Percentiles rank a stretch among this genome's conserved stretches.
These are phyloP conservation scores for Suillus placidus DNA, from an alignment of 768 basidiomycete species.

Conservation along the genomic window DNA sequence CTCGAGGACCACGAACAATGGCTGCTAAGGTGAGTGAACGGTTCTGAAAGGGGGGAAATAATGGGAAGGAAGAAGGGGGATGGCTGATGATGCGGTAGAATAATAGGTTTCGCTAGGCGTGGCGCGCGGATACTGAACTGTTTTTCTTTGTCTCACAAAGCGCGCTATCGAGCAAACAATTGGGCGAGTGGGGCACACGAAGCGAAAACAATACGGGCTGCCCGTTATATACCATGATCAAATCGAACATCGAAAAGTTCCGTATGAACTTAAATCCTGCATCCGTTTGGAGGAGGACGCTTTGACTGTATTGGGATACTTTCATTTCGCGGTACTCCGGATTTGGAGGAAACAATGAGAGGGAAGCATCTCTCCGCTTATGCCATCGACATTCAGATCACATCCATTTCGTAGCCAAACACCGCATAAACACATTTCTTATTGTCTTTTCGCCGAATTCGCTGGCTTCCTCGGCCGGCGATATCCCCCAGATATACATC, in stretches of 20 bases:
- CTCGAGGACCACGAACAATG: constrained; percentile 33
- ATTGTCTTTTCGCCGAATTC: constrained; percentile 47
- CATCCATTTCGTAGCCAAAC: constrained; percentile 45
- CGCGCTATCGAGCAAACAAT: constrained; percentile 57
- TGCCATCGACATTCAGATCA: constrained; percentile 34
- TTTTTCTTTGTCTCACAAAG: constrained; percentile 52
- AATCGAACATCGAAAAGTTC: constrained; percentile 37
- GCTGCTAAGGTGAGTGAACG: constrained; percentile 36
- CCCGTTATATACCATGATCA: constrained; percentile 53
- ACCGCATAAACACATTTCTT: constrained; percentile 44
- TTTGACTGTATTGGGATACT: constrained; percentile 22
- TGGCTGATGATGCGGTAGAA: constrained; percentile 31
- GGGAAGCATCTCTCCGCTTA: constrained; percentile 32
- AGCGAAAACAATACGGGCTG: constrained; percentile 57
- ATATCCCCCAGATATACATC: constrained; percentile 37
- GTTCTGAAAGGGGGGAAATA: constrained; percentile 37
- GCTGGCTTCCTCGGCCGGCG: constrained; percentile 35
- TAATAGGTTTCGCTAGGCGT: constrained; percentile 46
- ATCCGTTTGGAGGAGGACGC: constrained; percentile 21
- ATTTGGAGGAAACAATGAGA: constrained; percentile 37
- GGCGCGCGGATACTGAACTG: constrained; percentile 47
- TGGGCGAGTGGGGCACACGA: constrained; percentile 64
- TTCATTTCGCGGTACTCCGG: constrained; percentile 21
- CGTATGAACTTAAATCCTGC: constrained; percentile 36
- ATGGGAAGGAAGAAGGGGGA: constrained; percentile 36